These are phyloP conservation scores for Daldinia sp. DNA, from an alignment of 2,329 filamentous ascomycete species.

Conservation along the genomic window DNA sequence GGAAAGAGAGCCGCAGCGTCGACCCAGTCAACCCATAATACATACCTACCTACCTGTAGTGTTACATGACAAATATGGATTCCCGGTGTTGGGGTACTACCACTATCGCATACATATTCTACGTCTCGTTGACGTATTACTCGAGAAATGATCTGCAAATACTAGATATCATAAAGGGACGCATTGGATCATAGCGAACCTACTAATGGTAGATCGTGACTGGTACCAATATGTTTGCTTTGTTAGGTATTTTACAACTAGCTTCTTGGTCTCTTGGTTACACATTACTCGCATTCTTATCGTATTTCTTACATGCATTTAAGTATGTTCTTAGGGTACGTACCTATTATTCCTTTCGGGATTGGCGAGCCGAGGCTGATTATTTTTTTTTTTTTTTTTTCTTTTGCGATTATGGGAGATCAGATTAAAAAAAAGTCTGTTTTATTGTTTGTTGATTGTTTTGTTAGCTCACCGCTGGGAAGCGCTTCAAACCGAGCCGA, in stretches of 20 bases:
- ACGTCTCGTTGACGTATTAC: slow-evolving; percentile 21
- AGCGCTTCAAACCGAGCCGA: slow-evolving; percentile 31
- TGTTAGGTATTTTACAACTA: background rate
- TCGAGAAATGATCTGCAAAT: slow-evolving; percentile 12
- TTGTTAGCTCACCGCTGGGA: slow-evolving; percentile 20
- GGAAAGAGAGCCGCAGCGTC: slow-evolving; percentile 3
- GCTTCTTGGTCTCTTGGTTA: background rate
- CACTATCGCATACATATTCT: slow-evolving; percentile 6
- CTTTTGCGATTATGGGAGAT: slow-evolving; percentile 21
- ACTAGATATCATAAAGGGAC: slow-evolving; percentile 10
- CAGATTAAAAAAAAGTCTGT: slow-evolving; percentile 21
- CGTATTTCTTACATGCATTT: slow-evolving; percentile 5
- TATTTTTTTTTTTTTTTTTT: slow-evolving; percentile 1
- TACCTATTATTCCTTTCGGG: background rate
- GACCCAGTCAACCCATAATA: background rate
- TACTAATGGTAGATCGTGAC: background rate
- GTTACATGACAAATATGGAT: slow-evolving; percentile 4
- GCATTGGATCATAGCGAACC: background rate
- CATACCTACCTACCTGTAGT: background rate
- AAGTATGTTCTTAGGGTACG: background rate
- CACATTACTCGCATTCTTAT: slow-evolving; percentile 1
- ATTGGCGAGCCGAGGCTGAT: slow-evolving; percentile 28
- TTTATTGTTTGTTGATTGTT: slow-evolving; percentile 10
- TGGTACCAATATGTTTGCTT: background rate
- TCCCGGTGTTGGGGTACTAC: background rate